Percentiles rank a stretch among this genome's conserved stretches.
These are phyloP conservation scores for Ceratobasidium sp. DNA, from an alignment of 1,284 basidiomycete species.

Conservation along the genomic window DNA sequence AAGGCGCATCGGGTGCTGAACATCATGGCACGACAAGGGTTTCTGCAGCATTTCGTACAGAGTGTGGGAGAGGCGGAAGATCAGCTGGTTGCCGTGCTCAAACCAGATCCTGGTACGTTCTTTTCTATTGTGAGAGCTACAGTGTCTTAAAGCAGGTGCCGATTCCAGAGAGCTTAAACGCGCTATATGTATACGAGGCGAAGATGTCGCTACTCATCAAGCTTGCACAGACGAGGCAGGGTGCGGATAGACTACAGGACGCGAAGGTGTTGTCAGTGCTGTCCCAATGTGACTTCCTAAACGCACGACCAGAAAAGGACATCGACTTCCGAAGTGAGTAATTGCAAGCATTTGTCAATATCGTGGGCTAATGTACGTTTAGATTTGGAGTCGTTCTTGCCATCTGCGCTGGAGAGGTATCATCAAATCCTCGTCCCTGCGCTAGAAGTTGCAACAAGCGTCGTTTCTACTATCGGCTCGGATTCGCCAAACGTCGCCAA, in stretches of 20 bases:
- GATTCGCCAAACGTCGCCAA: conserved; percentile 71
- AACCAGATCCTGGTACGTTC: conserved; percentile 84
- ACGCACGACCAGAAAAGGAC: conserved; percentile 81
- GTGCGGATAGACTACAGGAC: conserved; percentile 88
- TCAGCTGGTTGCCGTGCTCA: conserved; percentile 81
- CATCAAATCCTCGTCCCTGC: conserved; percentile 89
- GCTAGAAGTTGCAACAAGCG: conserved; percentile 78
- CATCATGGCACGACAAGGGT: conserved; percentile 79
- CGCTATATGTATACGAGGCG: conserved; percentile 94
- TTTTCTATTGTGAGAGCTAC: conserved; percentile 26
- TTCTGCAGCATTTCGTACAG: conserved; percentile 83
- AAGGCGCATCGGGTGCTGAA: conserved; percentile 68
- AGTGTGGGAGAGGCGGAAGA: conserved; percentile 86
- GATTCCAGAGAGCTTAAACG: conserved; percentile 81
- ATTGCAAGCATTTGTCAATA: not conserved
- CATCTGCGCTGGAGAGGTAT: conserved; percentile 86
- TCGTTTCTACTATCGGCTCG: conserved; percentile 73
- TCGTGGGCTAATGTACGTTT: conserved; percentile 17
- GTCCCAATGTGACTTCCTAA: conserved; percentile 87
- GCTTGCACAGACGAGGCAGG: conserved; percentile 81
- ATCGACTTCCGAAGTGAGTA: conserved; percentile 81
- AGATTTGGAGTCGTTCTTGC: conserved; percentile 89
- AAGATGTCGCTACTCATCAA: conserved; percentile 90
- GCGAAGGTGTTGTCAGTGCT: conserved; percentile 81
- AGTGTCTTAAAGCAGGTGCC: not conserved